phyloP scores from a whole-genome alignment of 345 rosid genomes.

The Lepidium didymum region DNA sequence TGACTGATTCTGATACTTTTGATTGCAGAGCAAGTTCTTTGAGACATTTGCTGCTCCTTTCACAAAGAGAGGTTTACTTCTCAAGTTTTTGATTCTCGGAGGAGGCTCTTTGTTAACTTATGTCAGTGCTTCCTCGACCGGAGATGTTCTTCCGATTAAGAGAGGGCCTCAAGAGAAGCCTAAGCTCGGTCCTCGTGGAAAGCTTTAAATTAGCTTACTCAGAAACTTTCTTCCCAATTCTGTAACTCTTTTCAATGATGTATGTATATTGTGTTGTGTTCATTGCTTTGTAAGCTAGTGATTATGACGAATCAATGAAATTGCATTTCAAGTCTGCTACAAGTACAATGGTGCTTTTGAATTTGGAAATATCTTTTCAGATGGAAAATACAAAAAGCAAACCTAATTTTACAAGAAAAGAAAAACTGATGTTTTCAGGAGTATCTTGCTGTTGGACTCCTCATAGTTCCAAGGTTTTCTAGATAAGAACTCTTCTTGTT shows the following conservation, averaged over 20 bases:
- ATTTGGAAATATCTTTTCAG: neutral
- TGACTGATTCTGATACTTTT: neutral
- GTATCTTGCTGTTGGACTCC: constrained; percentile 64
- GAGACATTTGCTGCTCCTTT: constrained; percentile 91
- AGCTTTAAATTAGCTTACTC: constrained; percentile 43
- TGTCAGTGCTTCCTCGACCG: constrained; percentile 57
- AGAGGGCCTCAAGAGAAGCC: constrained; percentile 93
- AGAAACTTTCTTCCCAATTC: constrained; percentile 3
- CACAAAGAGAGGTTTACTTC: constrained; percentile 90
- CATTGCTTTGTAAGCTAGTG: constrained; percentile 1
- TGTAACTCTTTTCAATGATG: neutral
- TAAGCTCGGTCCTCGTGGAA: constrained; percentile 87
- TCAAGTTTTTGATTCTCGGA: constrained; percentile 85
- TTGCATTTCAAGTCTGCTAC: constrained; percentile 19
- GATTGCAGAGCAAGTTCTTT: constrained; percentile 91
- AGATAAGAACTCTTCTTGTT: constrained; percentile 57
- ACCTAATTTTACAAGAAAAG: constrained; percentile 14
- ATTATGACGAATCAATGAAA: constrained; percentile 7
- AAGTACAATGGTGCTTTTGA: constrained; percentile 2
- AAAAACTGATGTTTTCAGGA: constrained; percentile 7
- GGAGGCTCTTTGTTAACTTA: constrained; percentile 74
- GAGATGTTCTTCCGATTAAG: constrained; percentile 78
- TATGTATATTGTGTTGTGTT: constrained; percentile 21
- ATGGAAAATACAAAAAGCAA: constrained; percentile 5
- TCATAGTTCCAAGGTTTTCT: constrained; percentile 45